A percentile compares a stretch with the other conserved stretches of the same genome.
These are phyloP conservation scores for Didymella arachidicola DNA, from an alignment of 2,329 filamentous ascomycete genomes.

Conservation along the genomic window DNA sequence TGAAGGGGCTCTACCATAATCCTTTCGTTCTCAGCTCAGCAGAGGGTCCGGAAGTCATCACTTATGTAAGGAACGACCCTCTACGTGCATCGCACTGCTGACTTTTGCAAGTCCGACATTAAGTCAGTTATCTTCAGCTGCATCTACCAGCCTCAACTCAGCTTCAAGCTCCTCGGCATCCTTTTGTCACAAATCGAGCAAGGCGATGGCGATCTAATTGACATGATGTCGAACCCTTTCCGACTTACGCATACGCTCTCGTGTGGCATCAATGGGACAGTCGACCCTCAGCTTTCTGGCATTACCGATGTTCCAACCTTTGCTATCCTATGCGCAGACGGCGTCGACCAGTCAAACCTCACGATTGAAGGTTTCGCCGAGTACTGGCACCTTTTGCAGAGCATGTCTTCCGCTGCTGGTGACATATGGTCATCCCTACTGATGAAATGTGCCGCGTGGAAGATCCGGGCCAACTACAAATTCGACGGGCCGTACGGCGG, in stretches of 20 bases:
- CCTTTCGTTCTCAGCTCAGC: conserved; percentile 49
- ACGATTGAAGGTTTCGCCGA: conserved; percentile 41
- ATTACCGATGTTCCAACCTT: conserved; percentile 19
- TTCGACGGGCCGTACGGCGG: conserved; percentile 42
- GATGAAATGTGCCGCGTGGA: conserved; percentile 52
- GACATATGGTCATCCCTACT: conserved; percentile 50
- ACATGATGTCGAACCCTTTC: conserved; percentile 24
- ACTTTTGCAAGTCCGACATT: conserved; percentile 43
- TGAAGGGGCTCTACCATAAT: conserved; percentile 51
- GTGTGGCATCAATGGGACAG: conserved; percentile 37
- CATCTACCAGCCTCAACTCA: conserved; percentile 47
- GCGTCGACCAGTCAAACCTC: conserved; percentile 42
- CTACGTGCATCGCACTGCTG: neutral
- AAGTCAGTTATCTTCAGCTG: conserved; percentile 47
- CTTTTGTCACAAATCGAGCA: conserved; percentile 48
- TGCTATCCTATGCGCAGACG: conserved; percentile 54
- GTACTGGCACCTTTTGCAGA: conserved; percentile 46
- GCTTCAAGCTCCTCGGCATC: conserved; percentile 47
- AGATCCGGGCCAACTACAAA: conserved; percentile 44
- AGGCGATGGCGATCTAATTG: conserved; percentile 32
- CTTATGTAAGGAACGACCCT: conserved; percentile 31
- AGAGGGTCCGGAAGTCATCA: conserved; percentile 46
- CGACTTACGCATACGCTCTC: conserved; percentile 35
- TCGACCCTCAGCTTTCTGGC: conserved; percentile 5
- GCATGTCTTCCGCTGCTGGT: conserved; percentile 47